A percentile compares a stretch with the other conserved stretches of the same genome.
Conservation (phyloP, 352 stramenopile genomes). For the Globisporangium echinulatum region DNA sequence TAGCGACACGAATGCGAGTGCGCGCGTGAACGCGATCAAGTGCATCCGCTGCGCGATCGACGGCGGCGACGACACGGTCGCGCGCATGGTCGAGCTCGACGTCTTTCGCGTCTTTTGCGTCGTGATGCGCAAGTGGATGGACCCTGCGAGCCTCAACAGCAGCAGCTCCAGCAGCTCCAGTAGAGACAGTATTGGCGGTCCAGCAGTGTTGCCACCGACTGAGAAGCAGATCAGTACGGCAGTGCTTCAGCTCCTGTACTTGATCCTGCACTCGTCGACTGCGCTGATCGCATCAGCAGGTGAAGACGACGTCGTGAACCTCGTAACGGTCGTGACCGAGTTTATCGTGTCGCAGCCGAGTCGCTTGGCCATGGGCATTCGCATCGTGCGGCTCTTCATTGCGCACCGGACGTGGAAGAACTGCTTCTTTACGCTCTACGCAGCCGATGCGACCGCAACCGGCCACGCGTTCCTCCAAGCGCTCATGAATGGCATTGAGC, state of each 20-base stretch:
- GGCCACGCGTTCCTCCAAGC: constrained; percentile 63
- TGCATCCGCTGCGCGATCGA: constrained; percentile 62
- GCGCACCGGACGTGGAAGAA: constrained; percentile 54
- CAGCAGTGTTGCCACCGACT: constrained; percentile 1
- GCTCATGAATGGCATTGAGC: constrained; percentile 45
- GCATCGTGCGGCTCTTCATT: constrained; percentile 77
- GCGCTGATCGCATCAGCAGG: constrained; percentile 40
- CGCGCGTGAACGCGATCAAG: constrained; percentile 56
- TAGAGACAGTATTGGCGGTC: no score
- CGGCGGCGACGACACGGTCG: constrained; percentile 43
- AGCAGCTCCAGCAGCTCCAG: constrained; percentile 2
- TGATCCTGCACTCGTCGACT: constrained; percentile 56
- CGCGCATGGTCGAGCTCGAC: constrained; percentile 66
- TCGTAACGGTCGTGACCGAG: constrained; percentile 65
- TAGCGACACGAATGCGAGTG: constrained; percentile 22
- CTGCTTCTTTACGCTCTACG: constrained; percentile 66
- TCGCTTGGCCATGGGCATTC: constrained; percentile 46
- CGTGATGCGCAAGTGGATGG: constrained; percentile 58
- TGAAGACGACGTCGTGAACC: constrained; percentile 52
- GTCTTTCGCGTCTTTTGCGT: constrained; percentile 62
- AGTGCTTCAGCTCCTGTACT: constrained; percentile 58
- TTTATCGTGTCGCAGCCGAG: constrained; percentile 53
- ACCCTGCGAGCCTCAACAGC: constrained; percentile 18
- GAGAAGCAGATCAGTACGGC: constrained; percentile 27
- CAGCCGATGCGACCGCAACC: constrained; percentile 49